Evolutionary conservation across 2,329 filamentous ascomycete genomes (phyloP), one percentile per base, ranked within the genome.

Genomic region (Blastomyces parvus): DNA sequence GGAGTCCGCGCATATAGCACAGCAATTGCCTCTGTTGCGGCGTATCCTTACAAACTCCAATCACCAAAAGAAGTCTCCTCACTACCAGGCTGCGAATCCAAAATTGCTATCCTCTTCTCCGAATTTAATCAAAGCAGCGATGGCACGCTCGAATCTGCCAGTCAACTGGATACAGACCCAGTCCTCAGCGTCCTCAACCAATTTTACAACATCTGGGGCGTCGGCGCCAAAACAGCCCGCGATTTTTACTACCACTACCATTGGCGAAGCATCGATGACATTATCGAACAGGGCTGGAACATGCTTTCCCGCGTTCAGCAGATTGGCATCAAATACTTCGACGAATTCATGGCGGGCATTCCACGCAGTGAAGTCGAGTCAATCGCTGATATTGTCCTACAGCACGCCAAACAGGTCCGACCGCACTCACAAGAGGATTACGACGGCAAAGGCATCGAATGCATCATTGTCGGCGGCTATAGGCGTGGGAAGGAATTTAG

Each of bases 171-270:
- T 60, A 75, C 78, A 0, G 86, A 96, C 67, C 79, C 84, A 14
- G 84, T 82, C 63, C 80, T 94, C 64, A 80, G 81, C 25, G 81
- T 86, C 0, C 76, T 97, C 3, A 80, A 84, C 55, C 73, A 82
- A 0, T 97, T 97, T 74, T 89, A 89, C 76, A 81, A 88, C 4
- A 95, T 97, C 63, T 96, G 91, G 89, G 93, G 92, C n/a, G 91
- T 97, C 0, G 93, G 89, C 0, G 87, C 88, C 1, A 86, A 85
- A 14, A 94, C 88, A 0, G 92, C 93, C 0, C 82, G 87, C 19
- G 84, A 92, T 0, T 96, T 96, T 69, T 94, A 92, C 73, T 84
- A 83, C 69, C 82, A 84, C 19, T 86, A 85, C 66, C 80, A 90
- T 36, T 97, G 91, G 90, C 82, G 85, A 64, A 88, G 94, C 64